Conservation (phyloP, 768 basidiomycete genomes). For the Chlorophyllum brunneum region DNA sequence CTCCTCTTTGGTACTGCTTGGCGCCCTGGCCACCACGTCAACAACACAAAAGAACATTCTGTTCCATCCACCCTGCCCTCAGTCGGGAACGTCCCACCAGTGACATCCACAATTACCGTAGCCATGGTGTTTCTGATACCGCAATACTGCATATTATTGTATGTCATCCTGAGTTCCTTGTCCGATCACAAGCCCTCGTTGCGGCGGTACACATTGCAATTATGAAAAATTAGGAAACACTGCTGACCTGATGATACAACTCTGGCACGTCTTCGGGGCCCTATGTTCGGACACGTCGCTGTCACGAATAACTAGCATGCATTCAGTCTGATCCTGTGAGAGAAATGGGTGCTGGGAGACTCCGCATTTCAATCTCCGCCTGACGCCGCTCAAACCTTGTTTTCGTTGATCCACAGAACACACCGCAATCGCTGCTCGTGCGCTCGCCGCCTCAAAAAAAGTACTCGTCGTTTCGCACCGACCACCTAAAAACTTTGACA, state of each 20-base stretch:
- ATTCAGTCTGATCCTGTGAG: background rate
- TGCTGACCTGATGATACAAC: too few species aligned
- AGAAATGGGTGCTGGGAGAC: slow-evolving; percentile 5
- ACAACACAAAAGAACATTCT: slow-evolving; percentile 16
- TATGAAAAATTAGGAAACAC: background rate
- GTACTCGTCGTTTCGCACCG: slow-evolving; percentile 19
- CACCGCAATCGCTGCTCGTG: slow-evolving; percentile 23
- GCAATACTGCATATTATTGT: background rate
- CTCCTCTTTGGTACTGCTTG: background rate
- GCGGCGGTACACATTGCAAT: background rate
- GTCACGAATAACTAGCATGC: too few species aligned
- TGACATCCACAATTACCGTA: slow-evolving; percentile 11
- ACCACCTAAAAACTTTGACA: slow-evolving; percentile 21
- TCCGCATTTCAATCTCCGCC: slow-evolving; percentile 24
- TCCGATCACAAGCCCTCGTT: background rate
- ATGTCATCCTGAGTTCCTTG: background rate
- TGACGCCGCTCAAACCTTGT: slow-evolving; percentile 35
- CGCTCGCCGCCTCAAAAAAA: slow-evolving; percentile 29
- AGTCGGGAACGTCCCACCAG: background rate
- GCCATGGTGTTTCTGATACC: slow-evolving; percentile 10
- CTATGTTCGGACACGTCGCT: too few species aligned
- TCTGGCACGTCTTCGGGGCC: too few species aligned
- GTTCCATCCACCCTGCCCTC: slow-evolving; percentile 11
- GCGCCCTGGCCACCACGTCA: slow-evolving; percentile 5
- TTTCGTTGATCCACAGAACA: slow-evolving; percentile 36